A percentile compares a stretch with the other conserved stretches of the same genome.
phyloP scores from a whole-genome alignment of 345 rosid genomes.

The Euphorbia tirucalli region DNA sequence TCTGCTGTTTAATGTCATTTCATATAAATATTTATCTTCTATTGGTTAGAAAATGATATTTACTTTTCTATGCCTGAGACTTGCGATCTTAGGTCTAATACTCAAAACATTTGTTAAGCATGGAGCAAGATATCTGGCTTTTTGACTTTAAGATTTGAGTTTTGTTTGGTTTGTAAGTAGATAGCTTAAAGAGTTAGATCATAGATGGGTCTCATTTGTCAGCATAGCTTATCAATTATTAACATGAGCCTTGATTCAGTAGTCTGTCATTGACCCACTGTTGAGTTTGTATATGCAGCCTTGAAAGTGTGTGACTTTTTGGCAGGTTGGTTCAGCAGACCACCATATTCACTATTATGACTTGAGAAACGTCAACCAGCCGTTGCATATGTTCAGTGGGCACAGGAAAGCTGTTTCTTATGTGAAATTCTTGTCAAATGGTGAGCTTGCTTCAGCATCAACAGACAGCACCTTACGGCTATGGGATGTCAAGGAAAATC shows the following conservation, averaged over 20 bases:
- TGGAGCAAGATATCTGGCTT: background rate
- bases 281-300: background rate
- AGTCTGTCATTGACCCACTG: background rate
- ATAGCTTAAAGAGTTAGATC: background rate
- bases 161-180: background rate
- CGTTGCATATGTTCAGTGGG: slow-evolving; percentile 87
- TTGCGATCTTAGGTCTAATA: background rate
- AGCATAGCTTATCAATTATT: background rate
- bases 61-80: background rate
- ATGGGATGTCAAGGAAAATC: slow-evolving; percentile 92
- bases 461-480: slow-evolving; percentile 91
- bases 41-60: background rate
- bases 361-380: slow-evolving; percentile 78
- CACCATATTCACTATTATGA: slow-evolving; percentile 92
- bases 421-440: slow-evolving; percentile 86
- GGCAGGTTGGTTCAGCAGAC: slow-evolving; percentile 97
- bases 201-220: background rate
- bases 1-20: background rate
- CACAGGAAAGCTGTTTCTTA: slow-evolving; percentile 93
- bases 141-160: slow-evolving; percentile 5
- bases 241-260: background rate
- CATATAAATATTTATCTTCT: background rate
- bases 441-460: slow-evolving; percentile 97
- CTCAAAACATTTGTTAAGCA: background rate
- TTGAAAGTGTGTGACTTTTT: slow-evolving; percentile 4